Evolutionary conservation across 2,329 filamentous ascomycete species (phyloP).

Genomic region (Fusarium zealandicum): DNA sequence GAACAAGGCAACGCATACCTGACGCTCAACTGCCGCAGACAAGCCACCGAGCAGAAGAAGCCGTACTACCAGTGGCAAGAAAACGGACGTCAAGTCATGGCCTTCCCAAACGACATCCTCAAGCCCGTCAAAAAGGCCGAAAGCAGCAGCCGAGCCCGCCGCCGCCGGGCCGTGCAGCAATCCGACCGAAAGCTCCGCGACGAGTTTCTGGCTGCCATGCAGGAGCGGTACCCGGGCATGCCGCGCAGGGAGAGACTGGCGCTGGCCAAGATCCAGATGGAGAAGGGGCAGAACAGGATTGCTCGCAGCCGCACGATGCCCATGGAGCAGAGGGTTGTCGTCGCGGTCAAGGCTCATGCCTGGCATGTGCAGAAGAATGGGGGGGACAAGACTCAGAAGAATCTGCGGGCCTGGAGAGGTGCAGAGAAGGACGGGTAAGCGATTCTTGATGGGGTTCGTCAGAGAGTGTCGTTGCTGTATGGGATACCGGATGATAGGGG

Average conservation of each 20-base stretch:
- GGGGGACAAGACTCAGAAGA: not conserved
- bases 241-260: not conserved
- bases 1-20: not conserved
- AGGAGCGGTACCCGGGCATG: not conserved
- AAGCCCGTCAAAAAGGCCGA: not conserved
- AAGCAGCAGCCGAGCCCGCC: not conserved
- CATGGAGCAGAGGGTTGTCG: not conserved
- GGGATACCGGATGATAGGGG: too few species aligned
- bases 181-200: not conserved
- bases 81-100: slow-evolving; percentile 1
- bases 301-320: not conserved
- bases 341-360: slow-evolving; percentile 1
- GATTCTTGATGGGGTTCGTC: not conserved
- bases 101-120: not conserved
- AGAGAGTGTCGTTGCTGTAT: too few species aligned
- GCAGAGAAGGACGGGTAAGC: not conserved
- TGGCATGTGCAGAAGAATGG: not conserved
- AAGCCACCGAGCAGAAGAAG: not conserved
- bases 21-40: slow-evolving; percentile 1
- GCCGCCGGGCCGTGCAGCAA: not conserved
- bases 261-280: not conserved
- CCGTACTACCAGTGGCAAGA: not conserved
- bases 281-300: not conserved
- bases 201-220: not conserved
- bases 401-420: not conserved